Evolutionary conservation across 164 flowering plant genomes (phyloP), one percentile per base, ranked within the genome.

Genomic region (Magnolia sinica): DNA sequence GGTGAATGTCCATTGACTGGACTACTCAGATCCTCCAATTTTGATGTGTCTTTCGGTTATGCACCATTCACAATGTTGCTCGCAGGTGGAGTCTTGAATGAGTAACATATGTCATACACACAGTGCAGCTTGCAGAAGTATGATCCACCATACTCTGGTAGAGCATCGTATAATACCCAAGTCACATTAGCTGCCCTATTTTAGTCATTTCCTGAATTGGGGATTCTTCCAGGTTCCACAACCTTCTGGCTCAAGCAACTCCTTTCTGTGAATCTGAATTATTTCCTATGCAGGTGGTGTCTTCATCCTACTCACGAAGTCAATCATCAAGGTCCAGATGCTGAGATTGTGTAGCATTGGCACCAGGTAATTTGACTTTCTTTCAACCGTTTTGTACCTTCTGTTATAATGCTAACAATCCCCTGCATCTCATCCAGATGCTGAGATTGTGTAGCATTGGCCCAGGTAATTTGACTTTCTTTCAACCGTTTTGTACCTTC

Each of bases 281-380:
- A 23, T 76, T 23, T 77, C 27, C 59, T 37, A 63, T 85, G 83
- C 88, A 92, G 97, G 89, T 94, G 67, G 75, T 88, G 71, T 91
- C 98, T 29, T 91, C 97, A 45, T 92, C 98, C 75, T 92, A 91
- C 71, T 85, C 92, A 23, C 84, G 88, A 59, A 90, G 93, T 74
- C 97, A 89, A 80, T 75, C 88, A 59, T 85, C 90, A 27, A 88
- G 89, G 82, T 84, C 87, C 76, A 88, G 88, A 81, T 71, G 84
- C 76, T 86, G 72, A 81, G 58, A n/a, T 55, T 50, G 58, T 29
- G 16, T 55, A 55, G 59, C 59, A 10, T 55, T 55, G 59, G 59
- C 16, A 55, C 11, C 16, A 55, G 59, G 59, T 55, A 55, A 55
- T 55, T 55, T 55, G 59, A 55, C 16, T 2, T 55, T 10, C 59